Conservation (phyloP, 306 rosid species). For the Fagus crenata region DNA sequence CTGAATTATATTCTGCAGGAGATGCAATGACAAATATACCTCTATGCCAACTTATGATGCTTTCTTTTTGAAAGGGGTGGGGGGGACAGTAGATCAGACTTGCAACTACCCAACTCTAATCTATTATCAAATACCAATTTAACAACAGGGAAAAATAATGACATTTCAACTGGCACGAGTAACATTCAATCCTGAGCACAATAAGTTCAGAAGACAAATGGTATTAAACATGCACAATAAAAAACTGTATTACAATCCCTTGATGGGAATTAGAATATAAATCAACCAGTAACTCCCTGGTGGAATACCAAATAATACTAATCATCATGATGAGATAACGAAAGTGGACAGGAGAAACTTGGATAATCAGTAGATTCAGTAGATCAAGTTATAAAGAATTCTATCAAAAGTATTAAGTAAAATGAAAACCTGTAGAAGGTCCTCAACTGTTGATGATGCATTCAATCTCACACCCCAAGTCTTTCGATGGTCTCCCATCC, state of each 20-base stretch:
- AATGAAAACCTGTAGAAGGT: slow-evolving; percentile 67
- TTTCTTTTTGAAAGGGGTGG: not conserved
- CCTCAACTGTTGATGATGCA: slow-evolving; percentile 65
- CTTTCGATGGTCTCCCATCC: slow-evolving; percentile 68
- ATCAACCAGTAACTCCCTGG: not conserved
- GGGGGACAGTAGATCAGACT: not conserved
- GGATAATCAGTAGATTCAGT: not conserved
- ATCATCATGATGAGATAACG: not conserved
- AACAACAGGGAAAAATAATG: not conserved
- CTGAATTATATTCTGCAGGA: not conserved
- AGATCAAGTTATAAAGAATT: not conserved
- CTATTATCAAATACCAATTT: not conserved
- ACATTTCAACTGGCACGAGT: not conserved
- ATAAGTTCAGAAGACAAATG: not conserved
- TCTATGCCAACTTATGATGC: not conserved
- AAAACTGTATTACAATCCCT: not conserved
- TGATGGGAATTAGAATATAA: not conserved
- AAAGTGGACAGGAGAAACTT: not conserved
- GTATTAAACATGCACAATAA: not conserved
- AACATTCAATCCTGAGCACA: not conserved
- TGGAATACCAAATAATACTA: not conserved
- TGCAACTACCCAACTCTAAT: not conserved
- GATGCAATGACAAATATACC: not conserved
- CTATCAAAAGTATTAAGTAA: slow-evolving; percentile 2
- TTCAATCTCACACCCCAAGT: slow-evolving; percentile 74